These are phyloP conservation scores for Lachnellula subtilissima DNA, from an alignment of 2,329 filamentous ascomycete species.

Conservation along the genomic window DNA sequence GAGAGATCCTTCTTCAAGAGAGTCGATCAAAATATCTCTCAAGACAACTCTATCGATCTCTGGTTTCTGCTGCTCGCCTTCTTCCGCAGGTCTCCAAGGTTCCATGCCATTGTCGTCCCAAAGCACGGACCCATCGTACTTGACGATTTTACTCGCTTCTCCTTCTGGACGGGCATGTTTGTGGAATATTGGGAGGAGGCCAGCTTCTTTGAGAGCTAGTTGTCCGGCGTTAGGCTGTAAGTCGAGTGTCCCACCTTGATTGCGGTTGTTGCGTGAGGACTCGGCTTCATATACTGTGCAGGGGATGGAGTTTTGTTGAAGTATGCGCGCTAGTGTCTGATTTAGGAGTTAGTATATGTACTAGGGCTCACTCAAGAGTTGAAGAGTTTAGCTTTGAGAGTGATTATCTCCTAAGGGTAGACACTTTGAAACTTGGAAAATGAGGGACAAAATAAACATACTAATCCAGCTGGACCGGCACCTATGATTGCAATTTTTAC, in stretches of 20 bases:
- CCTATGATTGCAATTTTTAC: constrained; percentile 31
- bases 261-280: background rate
- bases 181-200: background rate
- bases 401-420: background rate
- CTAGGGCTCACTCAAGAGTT: background rate
- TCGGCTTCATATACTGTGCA: constrained; percentile 30
- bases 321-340: constrained; percentile 27
- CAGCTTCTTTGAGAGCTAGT: background rate
- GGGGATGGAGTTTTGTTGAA: constrained; percentile 24
- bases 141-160: background rate
- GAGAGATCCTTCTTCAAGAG: constrained; percentile 32
- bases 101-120: constrained; percentile 1
- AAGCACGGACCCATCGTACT: background rate
- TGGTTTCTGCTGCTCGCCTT: constrained; percentile 23
- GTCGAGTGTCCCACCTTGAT: background rate
- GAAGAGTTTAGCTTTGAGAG: background rate
- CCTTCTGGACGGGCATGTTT: background rate
- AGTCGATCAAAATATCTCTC: constrained; percentile 32
- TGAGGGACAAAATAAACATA: background rate
- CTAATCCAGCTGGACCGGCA: constrained; percentile 30
- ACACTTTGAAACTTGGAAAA: background rate
- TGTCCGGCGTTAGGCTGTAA: background rate
- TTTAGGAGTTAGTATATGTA: background rate
- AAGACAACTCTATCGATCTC: constrained; percentile 38
- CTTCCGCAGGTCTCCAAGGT: background rate